A percentile compares a stretch with the other conserved stretches of the same genome.
Conservation (phyloP, 2,329 filamentous ascomycete genomes). For the Cercospora citrullina region DNA sequence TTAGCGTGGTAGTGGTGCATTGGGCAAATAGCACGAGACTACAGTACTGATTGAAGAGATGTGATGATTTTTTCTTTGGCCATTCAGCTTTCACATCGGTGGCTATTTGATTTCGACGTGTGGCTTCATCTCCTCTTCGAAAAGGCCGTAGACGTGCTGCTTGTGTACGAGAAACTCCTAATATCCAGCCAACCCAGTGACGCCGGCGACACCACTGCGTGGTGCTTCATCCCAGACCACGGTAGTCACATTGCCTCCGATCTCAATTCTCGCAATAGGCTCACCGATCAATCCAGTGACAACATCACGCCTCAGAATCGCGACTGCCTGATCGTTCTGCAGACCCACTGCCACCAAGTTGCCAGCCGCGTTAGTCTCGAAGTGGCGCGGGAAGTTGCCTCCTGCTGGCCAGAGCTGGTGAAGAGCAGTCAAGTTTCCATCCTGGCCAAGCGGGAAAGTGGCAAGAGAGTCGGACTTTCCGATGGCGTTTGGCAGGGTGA, state of each 20-base stretch:
- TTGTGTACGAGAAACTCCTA: neutral
- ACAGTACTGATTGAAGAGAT: neutral
- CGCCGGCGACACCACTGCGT: conserved; percentile 14
- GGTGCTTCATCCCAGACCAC: conserved; percentile 38
- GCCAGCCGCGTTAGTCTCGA: conserved; percentile 65
- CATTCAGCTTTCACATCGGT: neutral
- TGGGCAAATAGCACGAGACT: neutral
- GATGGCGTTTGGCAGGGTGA: conserved; percentile 51
- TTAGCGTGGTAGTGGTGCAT: conserved; percentile 4
- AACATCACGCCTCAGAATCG: conserved; percentile 61
- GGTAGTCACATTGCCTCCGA: conserved; percentile 40
- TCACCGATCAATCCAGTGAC: conserved; percentile 60
- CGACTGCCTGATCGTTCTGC: conserved; percentile 61
- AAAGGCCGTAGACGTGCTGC: neutral
- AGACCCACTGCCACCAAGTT: conserved; percentile 65
- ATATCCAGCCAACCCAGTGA: conserved; percentile 1
- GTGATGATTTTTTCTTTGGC: neutral
- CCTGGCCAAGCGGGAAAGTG: conserved; percentile 59
- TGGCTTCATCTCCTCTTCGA: neutral
- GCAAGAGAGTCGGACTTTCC: conserved; percentile 60
- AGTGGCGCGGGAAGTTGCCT: conserved; percentile 66
- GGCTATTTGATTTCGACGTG: neutral
- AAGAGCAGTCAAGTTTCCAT: conserved; percentile 56
- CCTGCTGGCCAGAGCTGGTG: conserved; percentile 63
- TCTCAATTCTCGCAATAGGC: conserved; percentile 39